phyloP scores from a whole-genome alignment of 768 basidiomycete genomes.

The Rhodotorula toruloides region DNA sequence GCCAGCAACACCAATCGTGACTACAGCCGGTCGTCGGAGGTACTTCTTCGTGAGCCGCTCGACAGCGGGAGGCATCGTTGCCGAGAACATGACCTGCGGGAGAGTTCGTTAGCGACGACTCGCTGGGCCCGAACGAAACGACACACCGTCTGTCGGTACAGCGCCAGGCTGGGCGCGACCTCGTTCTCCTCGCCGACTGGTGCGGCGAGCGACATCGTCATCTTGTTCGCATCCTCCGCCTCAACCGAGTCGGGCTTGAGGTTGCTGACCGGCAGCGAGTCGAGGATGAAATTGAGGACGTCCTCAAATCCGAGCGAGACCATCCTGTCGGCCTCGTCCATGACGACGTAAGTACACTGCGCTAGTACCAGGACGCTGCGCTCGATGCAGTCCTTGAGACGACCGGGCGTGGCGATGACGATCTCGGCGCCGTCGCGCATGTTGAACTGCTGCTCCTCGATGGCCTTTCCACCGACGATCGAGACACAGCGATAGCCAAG shows the following conservation, averaged over 20 bases:
- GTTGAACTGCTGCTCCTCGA: slow-evolving; percentile 97
- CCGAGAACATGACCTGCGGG: slow-evolving; percentile 64
- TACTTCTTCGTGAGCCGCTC: slow-evolving; percentile 79
- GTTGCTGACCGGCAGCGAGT: slow-evolving; percentile 78
- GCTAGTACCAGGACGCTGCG: slow-evolving; percentile 89
- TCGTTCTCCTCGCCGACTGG: slow-evolving; percentile 31
- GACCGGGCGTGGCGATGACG: slow-evolving; percentile 96
- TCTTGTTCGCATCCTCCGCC: slow-evolving; percentile 65
- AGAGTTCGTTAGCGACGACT: not conserved
- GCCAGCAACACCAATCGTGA: slow-evolving; percentile 97
- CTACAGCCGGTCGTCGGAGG: slow-evolving; percentile 81
- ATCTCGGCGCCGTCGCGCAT: slow-evolving; percentile 97
- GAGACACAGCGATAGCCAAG: slow-evolving; percentile 92
- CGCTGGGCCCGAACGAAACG: not conserved
- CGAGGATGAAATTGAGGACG: slow-evolving; percentile 89
- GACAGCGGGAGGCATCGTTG: slow-evolving; percentile 52
- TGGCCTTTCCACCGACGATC: slow-evolving; percentile 94
- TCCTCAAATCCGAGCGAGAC: slow-evolving; percentile 94
- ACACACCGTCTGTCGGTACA: slow-evolving; percentile 41
- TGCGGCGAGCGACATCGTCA: slow-evolving; percentile 56
- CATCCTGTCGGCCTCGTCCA: slow-evolving; percentile 99
- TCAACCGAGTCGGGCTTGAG: slow-evolving; percentile 74
- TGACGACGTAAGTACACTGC: slow-evolving; percentile 96
- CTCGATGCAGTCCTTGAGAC: slow-evolving; percentile 95
- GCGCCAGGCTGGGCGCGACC: slow-evolving; percentile 13